Conservation (phyloP, 2,329 filamentous ascomycete species). For the Aspergillus costaricaensis region DNA sequence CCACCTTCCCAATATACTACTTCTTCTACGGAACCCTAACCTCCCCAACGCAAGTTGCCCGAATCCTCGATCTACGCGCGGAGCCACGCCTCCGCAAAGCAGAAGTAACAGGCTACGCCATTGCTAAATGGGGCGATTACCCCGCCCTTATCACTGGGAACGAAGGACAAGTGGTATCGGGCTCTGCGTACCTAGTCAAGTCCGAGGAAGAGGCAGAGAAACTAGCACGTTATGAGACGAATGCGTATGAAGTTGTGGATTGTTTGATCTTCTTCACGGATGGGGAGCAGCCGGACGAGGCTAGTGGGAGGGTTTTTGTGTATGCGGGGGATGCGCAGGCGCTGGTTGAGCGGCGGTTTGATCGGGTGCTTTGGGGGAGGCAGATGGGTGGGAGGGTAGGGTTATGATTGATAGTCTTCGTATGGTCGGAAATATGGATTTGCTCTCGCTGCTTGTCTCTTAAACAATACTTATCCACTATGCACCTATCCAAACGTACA, state of each 20-base stretch:
- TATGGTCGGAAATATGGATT: no score
- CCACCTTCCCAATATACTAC: constrained; percentile 22
- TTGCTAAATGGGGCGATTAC: constrained; percentile 21
- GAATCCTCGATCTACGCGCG: constrained; percentile 18
- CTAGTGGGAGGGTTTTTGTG: constrained; percentile 26
- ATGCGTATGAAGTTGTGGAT: not conserved
- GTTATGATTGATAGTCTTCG: not conserved
- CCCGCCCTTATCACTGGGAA: constrained; percentile 19
- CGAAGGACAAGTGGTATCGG: constrained; percentile 13
- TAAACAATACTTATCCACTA: no score
- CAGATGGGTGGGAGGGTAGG: constrained; percentile 6
- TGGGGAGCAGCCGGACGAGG: constrained; percentile 9
- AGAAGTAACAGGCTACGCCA: constrained; percentile 17
- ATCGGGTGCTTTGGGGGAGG: constrained; percentile 25
- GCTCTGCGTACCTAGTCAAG: constrained; percentile 18
- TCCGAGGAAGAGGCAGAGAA: constrained; percentile 12
- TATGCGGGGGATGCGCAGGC: constrained; percentile 28
- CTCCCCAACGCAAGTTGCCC: constrained; percentile 19
- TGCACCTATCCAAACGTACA: not conserved
- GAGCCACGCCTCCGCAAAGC: constrained; percentile 14
- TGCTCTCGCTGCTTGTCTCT: no score
- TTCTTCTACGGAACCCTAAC: constrained; percentile 37
- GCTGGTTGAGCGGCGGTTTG: constrained; percentile 25
- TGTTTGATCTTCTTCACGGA: constrained; percentile 7
- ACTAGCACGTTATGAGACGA: not conserved